Percentiles rank a stretch among this genome's conserved stretches.
These are phyloP conservation scores for Umbelopsis vinacea DNA, from an alignment of 192 early-diverging fungal genomes.

Conservation along the genomic window DNA sequence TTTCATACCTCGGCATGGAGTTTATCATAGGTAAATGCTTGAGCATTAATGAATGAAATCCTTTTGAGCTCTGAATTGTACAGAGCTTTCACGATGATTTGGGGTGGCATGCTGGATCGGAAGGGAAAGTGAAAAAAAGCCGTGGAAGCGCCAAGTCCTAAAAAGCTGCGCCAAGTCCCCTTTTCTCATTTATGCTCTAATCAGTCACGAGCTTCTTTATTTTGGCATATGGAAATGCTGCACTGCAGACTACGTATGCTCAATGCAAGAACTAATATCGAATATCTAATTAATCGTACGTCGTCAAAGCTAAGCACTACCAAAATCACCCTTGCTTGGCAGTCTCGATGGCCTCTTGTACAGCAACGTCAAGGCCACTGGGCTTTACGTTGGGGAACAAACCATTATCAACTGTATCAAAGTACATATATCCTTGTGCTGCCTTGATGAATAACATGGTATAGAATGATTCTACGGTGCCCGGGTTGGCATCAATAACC, in stretches of 20 bases:
- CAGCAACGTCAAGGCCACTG: neutral
- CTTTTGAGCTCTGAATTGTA: conserved; percentile 11
- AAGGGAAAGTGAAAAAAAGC: neutral
- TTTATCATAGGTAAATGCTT: conserved; percentile 1
- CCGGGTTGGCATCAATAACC: neutral
- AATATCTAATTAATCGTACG: no score
- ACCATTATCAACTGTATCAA: neutral
- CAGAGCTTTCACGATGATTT: conserved; percentile 1
- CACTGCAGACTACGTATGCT: no score
- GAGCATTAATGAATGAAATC: conserved; percentile 2
- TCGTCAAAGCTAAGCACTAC: neutral
- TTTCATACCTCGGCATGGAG: conserved; percentile 5
- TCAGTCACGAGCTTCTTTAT: conserved; percentile 9
- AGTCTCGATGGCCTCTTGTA: neutral
- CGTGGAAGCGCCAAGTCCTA: no score
- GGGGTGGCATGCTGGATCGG: conserved; percentile 14
- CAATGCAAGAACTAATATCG: no score
- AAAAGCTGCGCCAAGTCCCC: neutral
- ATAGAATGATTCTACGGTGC: neutral
- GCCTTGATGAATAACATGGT: neutral
- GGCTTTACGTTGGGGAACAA: neutral
- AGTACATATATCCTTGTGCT: neutral
- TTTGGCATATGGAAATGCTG: neutral
- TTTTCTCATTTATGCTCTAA: neutral
- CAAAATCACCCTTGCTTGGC: neutral